A percentile compares a stretch with the other conserved stretches of the same genome.
phyloP scores from a whole-genome alignment of 176 grass and related monocot species.

The Metroxylon sagu region DNA sequence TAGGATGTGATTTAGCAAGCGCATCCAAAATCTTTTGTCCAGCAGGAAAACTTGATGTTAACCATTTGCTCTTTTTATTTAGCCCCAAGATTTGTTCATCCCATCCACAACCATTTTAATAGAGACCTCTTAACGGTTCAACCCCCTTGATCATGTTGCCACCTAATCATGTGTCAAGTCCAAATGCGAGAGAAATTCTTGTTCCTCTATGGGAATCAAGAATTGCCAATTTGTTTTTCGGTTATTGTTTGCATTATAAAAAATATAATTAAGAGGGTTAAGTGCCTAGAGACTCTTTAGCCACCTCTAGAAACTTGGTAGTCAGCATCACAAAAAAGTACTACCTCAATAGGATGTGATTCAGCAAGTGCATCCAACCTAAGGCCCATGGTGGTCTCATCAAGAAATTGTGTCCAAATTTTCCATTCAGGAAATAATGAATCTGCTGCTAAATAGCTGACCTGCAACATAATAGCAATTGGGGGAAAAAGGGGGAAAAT shows the following conservation, averaged over 20 bases:
- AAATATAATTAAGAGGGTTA: no score
- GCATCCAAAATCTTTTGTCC: conserved; percentile 39
- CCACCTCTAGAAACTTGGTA: conserved; percentile 17
- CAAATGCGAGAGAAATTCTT: no score
- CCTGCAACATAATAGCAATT: conserved; percentile 29
- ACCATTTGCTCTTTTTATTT: no score
- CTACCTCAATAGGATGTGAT: conserved; percentile 97
- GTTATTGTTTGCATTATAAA: no score
- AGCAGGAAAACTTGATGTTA: no score
- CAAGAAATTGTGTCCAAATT: conserved; percentile 89
- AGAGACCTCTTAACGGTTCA: no score
- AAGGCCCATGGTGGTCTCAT: conserved; percentile 61
- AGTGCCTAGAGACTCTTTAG: background rate
- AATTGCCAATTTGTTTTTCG: no score
- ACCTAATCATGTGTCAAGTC: no score
- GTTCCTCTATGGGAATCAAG: no score
- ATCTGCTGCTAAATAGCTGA: conserved; percentile 68
- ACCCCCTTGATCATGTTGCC: no score
- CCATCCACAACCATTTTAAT: no score
- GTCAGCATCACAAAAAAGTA: background rate
- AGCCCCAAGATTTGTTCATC: no score
- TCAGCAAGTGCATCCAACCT: conserved; percentile 80
- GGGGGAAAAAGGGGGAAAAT: conserved; percentile 1
- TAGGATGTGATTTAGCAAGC: conserved; percentile 84
- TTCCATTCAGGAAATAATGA: conserved; percentile 96